Evolutionary conservation across 805 yeast species (phyloP), one percentile per base, ranked within the genome.

Genomic region (Candida michaelii): DNA sequence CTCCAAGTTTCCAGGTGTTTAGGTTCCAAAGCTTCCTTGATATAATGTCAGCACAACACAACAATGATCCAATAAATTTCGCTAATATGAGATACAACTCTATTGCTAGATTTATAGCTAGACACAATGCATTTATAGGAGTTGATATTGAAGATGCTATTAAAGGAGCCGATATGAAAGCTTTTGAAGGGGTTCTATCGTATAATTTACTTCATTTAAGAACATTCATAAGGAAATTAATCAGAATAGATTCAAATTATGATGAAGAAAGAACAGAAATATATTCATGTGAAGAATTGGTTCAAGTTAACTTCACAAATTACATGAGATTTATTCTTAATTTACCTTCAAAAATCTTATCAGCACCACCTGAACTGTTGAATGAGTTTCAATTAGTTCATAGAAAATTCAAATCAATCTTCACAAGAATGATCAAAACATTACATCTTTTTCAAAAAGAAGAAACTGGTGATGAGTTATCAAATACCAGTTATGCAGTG

Each of bases 31-130:
- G 52, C 32, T 69, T 63, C 42, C 54, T 69, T 15, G 63, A 60
- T 12, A 52, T 60, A 8, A 30, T 69, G 8, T 36, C 55, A 14
- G 64, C 55, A 10, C 65, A 63, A 33, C 72, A 62, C 31, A 46
- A 47, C 10, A 55, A 56, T 34, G 75, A 70, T 47, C 66, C 74
- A 0, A 55, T 67, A 9, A 68, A 60, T 40, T 69, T 69, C 52
- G 67, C 72, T 6, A 56, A 51, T 25, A 57, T 43, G 17, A 29
- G 49, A 29, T 45, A 34, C 19, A 48, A 40, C 25, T 53, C 56
- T 1, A 50, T 49, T 5, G 32, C 48, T 8, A 49, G 47, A 25
- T 46, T 49, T 36, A 18, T 49, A 10, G 5, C 43, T 12, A 45
- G 53, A 12, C 49, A 49, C 29, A 35, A 45, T 23, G 36, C 53